A percentile compares a stretch with the other conserved stretches of the same genome.
phyloP scores from a whole-genome alignment of 805 yeast species.

The Spathaspora sp. region DNA sequence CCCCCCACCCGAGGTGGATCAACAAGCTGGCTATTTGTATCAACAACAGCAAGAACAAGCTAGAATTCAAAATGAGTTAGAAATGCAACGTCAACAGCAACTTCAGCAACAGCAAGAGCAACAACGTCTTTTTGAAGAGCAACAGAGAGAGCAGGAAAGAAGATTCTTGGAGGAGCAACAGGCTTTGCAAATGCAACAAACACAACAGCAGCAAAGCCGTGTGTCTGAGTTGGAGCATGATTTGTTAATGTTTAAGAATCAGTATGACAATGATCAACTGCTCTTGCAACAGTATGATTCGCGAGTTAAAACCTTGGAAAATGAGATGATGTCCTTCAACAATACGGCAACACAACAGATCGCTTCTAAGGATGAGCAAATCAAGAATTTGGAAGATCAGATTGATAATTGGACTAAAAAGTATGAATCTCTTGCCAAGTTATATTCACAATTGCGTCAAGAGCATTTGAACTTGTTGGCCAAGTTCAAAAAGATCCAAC shows the following conservation, averaged over 20 bases:
- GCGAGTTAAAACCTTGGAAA: conserved; percentile 77
- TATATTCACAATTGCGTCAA: conserved; percentile 87
- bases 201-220: conserved; percentile 72
- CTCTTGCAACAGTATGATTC: conserved; percentile 84
- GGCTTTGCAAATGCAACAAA: conserved; percentile 60
- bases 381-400: conserved; percentile 68
- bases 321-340: conserved; percentile 59
- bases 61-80: conserved; percentile 57
- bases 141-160: conserved; percentile 65
- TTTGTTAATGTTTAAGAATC: conserved; percentile 67
- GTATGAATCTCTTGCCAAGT: conserved; percentile 83
- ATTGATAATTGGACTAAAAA: conserved; percentile 75
- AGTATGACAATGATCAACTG: conserved; percentile 81
- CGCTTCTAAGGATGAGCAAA: conserved; percentile 71
- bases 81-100: conserved; percentile 61
- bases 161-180: conserved; percentile 71
- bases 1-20: conserved; percentile 38
- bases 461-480: conserved; percentile 80
- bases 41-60: conserved; percentile 61
- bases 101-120: conserved; percentile 67
- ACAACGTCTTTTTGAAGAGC: conserved; percentile 71
- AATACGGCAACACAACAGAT: conserved; percentile 69
- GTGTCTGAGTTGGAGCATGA: conserved; percentile 83
- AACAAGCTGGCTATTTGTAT: conserved; percentile 50
- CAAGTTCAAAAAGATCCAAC: conserved; percentile 76